Conservation (phyloP, 2,329 filamentous ascomycete species). For the Pyrenophora teres region DNA sequence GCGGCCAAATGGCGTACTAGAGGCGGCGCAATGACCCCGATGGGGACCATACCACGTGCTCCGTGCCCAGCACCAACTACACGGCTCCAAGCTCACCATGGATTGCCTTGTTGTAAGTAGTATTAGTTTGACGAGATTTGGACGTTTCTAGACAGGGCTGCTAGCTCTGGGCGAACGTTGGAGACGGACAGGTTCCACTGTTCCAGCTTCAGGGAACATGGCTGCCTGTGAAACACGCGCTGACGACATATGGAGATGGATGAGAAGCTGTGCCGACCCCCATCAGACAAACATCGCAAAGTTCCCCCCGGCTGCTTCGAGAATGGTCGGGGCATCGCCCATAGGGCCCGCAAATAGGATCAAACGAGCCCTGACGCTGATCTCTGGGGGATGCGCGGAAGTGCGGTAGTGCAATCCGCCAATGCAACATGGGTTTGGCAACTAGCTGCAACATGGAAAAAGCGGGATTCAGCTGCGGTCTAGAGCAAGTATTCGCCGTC, state of each 20-base stretch:
- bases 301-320: background rate
- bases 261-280: background rate
- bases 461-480: too few relatives aligned
- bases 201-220: slow-evolving; percentile 6
- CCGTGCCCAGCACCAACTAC: background rate
- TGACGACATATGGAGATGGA: background rate
- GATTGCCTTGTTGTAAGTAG: background rate
- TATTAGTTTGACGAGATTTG: background rate
- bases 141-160: slow-evolving; percentile 1
- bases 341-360: background rate
- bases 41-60: background rate
- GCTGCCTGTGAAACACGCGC: slow-evolving; percentile 6
- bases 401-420: background rate
- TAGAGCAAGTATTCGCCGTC: too few relatives aligned
- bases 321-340: background rate
- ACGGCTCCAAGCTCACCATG: background rate
- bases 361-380: background rate
- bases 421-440: background rate
- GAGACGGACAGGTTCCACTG: background rate
- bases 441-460: too few relatives aligned
- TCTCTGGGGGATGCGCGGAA: background rate
- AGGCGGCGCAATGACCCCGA: background rate
- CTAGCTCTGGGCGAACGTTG: slow-evolving; percentile 3
- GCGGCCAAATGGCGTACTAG: slow-evolving; percentile 3
- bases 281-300: background rate